Conservation (phyloP, 352 stramenopile species). For the Phytopythium montanum region DNA sequence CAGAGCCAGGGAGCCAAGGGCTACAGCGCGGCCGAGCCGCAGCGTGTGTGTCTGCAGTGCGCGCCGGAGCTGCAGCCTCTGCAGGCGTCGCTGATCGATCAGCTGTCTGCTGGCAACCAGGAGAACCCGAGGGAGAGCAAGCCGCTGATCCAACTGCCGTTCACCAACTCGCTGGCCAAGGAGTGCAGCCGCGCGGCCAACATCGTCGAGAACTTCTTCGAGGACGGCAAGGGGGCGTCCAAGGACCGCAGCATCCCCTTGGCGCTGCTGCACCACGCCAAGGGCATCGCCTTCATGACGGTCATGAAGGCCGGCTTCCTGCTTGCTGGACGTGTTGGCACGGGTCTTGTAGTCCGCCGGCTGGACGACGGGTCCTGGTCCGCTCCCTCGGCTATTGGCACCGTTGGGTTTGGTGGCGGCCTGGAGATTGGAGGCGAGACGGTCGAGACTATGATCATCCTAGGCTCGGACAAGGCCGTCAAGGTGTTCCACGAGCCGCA, state of each 20-base stretch:
- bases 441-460: constrained; percentile 87
- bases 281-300: constrained; percentile 26
- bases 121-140: constrained; percentile 40
- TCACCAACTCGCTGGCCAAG: constrained; percentile 28
- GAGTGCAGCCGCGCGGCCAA: constrained; percentile 38
- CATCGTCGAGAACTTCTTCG: constrained; percentile 45
- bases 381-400: constrained; percentile 83
- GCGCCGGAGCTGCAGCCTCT: constrained; percentile 36
- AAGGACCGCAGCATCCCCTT: constrained; percentile 27
- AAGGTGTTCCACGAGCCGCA: constrained; percentile 69
- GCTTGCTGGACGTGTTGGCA: constrained; percentile 31
- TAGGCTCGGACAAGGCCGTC: constrained; percentile 79
- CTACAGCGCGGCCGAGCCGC: constrained; percentile 51
- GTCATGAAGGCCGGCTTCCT: constrained; percentile 30
- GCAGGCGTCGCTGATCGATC: constrained; percentile 35
- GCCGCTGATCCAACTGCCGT: constrained; percentile 25
- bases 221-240: constrained; percentile 23
- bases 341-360: constrained; percentile 60
- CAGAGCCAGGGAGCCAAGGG: constrained; percentile 44
- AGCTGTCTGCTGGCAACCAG: neutral
- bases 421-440: constrained; percentile 81
- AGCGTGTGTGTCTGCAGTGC: constrained; percentile 57
- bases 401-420: constrained; percentile 55
- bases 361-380: constrained; percentile 69
- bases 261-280: constrained; percentile 24